A percentile compares a stretch with the other conserved stretches of the same genome.
Evolutionary conservation across 345 rosid genomes (phyloP).

Genomic region (Eucalyptus regnans): DNA sequence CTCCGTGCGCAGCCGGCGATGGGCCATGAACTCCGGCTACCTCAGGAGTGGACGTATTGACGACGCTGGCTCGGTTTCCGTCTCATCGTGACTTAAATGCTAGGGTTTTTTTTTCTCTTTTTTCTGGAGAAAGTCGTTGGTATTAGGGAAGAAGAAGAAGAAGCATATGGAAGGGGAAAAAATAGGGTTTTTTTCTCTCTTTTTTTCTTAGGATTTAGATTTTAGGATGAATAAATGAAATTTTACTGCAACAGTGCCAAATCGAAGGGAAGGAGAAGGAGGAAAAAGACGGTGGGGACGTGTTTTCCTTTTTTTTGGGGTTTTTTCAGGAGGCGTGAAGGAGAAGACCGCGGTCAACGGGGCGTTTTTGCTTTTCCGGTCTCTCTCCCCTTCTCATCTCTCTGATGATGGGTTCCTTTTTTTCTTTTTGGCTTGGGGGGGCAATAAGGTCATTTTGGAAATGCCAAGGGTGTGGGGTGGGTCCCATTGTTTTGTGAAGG

Average conservation of each 20-base stretch:
- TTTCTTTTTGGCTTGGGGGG: not conserved
- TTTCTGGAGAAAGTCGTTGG: not conserved
- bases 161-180: not conserved
- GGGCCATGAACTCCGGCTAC: slow-evolving; percentile 29
- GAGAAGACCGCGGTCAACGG: not conserved
- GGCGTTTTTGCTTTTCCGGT: not conserved
- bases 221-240: not conserved
- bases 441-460: not conserved
- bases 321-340: not conserved
- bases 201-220: not conserved
- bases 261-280: not conserved
- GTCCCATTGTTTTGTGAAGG: not conserved
- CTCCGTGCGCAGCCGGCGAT: slow-evolving; percentile 10
- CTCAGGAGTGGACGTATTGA: slow-evolving; percentile 72
- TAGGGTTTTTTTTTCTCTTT: not conserved
- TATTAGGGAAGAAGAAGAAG: not conserved
- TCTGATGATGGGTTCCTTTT: not conserved
- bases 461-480: not conserved
- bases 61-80: not conserved
- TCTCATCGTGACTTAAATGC: not conserved
- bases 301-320: not conserved
- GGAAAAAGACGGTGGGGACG: not conserved
- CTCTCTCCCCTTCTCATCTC: not conserved
- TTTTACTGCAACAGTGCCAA: not conserved
- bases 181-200: not conserved